Base-by-base conservation (phyloP, 257 asterid genomes). In the Fraxinus anomala region DNA sequence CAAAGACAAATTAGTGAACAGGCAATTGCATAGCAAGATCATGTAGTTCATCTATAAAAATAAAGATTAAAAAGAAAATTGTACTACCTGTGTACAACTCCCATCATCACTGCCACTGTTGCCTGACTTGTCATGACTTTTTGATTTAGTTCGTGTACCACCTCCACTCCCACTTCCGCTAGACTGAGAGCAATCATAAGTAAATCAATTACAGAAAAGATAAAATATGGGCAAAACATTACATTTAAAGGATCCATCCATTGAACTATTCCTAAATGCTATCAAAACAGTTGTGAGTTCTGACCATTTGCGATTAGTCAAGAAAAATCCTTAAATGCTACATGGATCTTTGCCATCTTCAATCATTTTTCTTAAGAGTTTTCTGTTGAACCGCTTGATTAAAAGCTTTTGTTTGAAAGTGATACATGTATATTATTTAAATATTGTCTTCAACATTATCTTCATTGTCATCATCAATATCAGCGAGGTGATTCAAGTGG, bases 101-200 rank as follows among this genome's bases (percentile, higher is more conserved):
- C 89, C 95, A 82, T 88, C 93, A 80, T 92, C 96, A 72, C 95
- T 87, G 80, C 84, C 88, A 68, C 81, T 83, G 73, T 78, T 83
- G 65, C 75, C 91, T 69, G 90, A 85, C 79, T 81, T 87, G 83
- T 87, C 90, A 79, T 82, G 74, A 76, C 80, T 74, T 82, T 80
- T 87, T 31, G 96, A 88, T 76, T 91, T 90, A 85, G 94, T 86
- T 80, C 82, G 96, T 70, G 92, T 83, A 56, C 92, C 97, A 69
- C 97, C 92, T 76, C 97, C 97, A 76, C 97, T 92, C 69, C 92
- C 97, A 69, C 97, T 94, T 76, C 97, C 97, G 75, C 97, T 92
- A 72, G 99, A 94, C 99, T 92, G 90, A 80, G 84, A 69, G 69
- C 37, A 75, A 83, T 37, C 24, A 71, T 8, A 23, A 54, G 30